These are phyloP conservation scores for Flaveria linearis DNA, from an alignment of 129 eudicot species.

Conservation along the genomic window DNA sequence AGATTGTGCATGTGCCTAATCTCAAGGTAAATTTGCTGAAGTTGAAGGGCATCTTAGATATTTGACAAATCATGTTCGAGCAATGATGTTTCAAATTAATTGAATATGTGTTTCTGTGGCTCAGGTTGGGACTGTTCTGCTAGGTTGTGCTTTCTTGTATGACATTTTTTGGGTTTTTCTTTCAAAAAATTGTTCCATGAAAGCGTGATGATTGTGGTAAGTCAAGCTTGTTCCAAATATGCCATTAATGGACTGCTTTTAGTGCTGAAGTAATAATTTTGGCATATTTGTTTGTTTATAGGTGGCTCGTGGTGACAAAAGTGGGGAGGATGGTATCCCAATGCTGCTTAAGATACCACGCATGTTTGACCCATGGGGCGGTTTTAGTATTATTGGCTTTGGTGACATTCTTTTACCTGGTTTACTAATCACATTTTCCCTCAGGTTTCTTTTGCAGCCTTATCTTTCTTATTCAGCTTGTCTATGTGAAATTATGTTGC, in stretches of 20 bases:
- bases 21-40: constrained; percentile 61
- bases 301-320: constrained; percentile 93
- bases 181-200: constrained; percentile 77
- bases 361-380: constrained; percentile 95
- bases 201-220: constrained; percentile 95
- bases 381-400: constrained; percentile 84
- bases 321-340: constrained; percentile 92
- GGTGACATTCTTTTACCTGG: constrained; percentile 92
- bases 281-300: constrained; percentile 21
- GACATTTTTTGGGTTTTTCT: constrained; percentile 94
- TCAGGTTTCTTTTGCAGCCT: no score
- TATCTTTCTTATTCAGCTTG: no score
- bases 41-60: background rate
- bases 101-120: constrained; percentile 21
- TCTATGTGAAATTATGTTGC: no score
- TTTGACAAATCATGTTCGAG: constrained; percentile 7
- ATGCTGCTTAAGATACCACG: constrained; percentile 91
- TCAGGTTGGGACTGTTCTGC: constrained; percentile 81
- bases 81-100: constrained; percentile 9
- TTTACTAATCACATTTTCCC: constrained; percentile 31
- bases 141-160: constrained; percentile 77
- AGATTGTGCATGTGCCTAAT: constrained; percentile 85
- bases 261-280: constrained; percentile 1
- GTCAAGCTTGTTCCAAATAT: constrained; percentile 31
- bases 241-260: background rate